Evolutionary conservation across 2,329 filamentous ascomycete species (phyloP), one percentile per base, ranked within the genome.

Genomic region (Sarocladium kiliense): DNA sequence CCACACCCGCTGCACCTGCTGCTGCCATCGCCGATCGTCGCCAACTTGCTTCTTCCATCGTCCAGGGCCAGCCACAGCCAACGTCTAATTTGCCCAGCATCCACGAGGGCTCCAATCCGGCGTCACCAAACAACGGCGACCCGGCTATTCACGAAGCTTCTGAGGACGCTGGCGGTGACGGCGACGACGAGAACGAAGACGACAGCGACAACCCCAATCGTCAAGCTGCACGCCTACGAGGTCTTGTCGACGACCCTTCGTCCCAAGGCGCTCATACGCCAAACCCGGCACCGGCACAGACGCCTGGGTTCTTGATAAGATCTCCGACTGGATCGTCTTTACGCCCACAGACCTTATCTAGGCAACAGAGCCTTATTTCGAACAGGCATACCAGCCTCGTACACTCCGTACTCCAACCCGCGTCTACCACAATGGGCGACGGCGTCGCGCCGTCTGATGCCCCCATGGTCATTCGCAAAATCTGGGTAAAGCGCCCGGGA

Each of bases 401-500:
- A 56, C 64, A 60, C 64, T 71, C 59, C 58, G 69, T 64, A 58
- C 62, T 68, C 65, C 45, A 60, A 49, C 39, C 60, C 61, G 42
- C 55, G 55, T 34, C 53, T 61, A 19, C 32, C 19, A 34, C 50
- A 53, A 39, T 39, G 36, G 50, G 50, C 50, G 50, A 53, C 23
- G 50, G 34, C 21, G 50, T 19, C 50, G 36, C 36, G 34, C 50
- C 50, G 36, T 41, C 50, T 7, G 73, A 71, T 64, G 67, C 67
- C 58, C 74, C 68, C 58, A 86, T 86, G 82, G 73, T 82, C 61
- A 84, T 80, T 56, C 82, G 90, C 68, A 97, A 96, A 78, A 86
- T 97, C 64, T 99, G 94, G 94, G 93, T 97, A 67, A 94, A 88
- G 76, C 82, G 93, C 64, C 88, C 89, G 19, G 82, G 87, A 60